Evolutionary conservation across 2,329 filamentous ascomycete species (phyloP).

Genomic region (Penicillium verrucosum): DNA sequence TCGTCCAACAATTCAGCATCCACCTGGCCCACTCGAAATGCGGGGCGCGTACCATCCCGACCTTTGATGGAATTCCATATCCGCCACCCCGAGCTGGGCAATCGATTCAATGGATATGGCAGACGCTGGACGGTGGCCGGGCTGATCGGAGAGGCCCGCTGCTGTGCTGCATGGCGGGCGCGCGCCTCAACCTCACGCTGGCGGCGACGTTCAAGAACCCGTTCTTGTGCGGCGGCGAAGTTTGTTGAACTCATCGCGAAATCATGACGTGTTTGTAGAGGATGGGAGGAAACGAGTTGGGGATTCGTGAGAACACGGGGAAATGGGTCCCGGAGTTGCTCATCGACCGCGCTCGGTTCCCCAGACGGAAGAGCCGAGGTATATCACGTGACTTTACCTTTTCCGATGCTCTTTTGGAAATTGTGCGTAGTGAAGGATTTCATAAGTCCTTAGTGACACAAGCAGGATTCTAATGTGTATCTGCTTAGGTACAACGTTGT

Average conservation of each 20-base stretch:
- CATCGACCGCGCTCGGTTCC: constrained; percentile 14
- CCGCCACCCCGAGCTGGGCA: constrained; percentile 44
- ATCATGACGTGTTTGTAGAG: constrained; percentile 31
- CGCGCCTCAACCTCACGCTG: constrained; percentile 67
- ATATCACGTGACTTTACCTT: constrained; percentile 12
- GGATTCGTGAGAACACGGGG: neutral
- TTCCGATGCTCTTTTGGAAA: neutral
- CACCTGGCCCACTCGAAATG: constrained; percentile 91
- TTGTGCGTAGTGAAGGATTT: neutral
- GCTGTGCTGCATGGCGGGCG: constrained; percentile 48
- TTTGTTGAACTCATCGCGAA: constrained; percentile 57
- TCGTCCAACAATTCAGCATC: constrained; percentile 94
- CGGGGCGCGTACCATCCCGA: constrained; percentile 74
- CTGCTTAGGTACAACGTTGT: neutral
- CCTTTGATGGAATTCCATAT: constrained; percentile 70
- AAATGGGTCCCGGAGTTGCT: constrained; percentile 9
- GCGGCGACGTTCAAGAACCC: constrained; percentile 75
- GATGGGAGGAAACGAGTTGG: neutral
- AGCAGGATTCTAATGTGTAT: neutral
- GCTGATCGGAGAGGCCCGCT: constrained; percentile 49
- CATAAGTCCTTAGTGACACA: neutral
- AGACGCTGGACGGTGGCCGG: constrained; percentile 56
- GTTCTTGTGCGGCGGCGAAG: constrained; percentile 86
- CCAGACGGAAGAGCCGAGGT: constrained; percentile 22
- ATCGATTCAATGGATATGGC: constrained; percentile 60